Base-by-base conservation (phyloP, 1,139 yeast species). In the Saccharomyces hybrid region DNA sequence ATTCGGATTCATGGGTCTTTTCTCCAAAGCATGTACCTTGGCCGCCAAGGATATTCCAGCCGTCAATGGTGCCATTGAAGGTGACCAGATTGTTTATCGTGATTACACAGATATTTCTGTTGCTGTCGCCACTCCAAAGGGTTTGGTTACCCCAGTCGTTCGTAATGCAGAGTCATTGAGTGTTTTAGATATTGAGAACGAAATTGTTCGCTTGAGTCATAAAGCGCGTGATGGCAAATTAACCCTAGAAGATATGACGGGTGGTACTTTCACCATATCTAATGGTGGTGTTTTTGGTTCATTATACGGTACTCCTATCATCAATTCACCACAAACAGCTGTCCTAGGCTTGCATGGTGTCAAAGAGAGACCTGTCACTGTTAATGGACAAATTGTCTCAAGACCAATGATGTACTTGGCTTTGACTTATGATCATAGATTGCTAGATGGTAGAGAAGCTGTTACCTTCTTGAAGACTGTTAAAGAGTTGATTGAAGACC, bases 401-500 rank as follows among this genome's bases (percentile, higher is more conserved):
- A 88, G 98, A 79, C 99, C 99, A 73, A 93, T 93, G 99, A 95
- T 95, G 99, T 95, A 93, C 82, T 78, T 95, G 71, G 99, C 99
- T 55, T 84, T 93, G 74, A 93, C 99, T 57, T 93, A 93, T 73
- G 99, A 93, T 73, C 99, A 93, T 79, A 87, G 99, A 80, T 85
- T 93, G 70, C 81, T 95, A 71, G 99, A 93, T 72, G 99, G 99
- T 66, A 88, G 99, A 77, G 99, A 93, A 78, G 98, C 98, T 53
- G 99, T 95, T 61, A 88, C 95, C 56, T 93, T 91, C 89, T 82
- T 93, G 76, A 90, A 84, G 79, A 88, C 96, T 50, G 84, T 93
- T 63, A 93, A 93, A 81, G 99, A 93, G 78, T 84, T 88, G 74
- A 88, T 93, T 67, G 99, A 95, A 78, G 99, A 93, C 73, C 99